Evolutionary conservation across 2,329 filamentous ascomycete genomes (phyloP), one percentile per base, ranked within the genome.

Genomic region (Neonectria hederae): DNA sequence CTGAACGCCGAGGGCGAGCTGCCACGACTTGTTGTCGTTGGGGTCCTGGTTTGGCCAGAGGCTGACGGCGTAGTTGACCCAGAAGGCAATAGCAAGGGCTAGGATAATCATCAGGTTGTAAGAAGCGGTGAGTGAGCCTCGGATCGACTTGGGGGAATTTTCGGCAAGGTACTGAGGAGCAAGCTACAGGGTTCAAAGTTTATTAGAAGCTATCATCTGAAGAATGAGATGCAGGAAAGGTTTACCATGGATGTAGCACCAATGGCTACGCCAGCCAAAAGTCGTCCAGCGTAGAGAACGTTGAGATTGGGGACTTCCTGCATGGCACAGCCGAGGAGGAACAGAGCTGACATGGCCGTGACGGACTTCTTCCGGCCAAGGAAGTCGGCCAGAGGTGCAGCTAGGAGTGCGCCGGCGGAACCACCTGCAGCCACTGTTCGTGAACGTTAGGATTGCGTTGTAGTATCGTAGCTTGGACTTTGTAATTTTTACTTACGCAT

Each of bases 1-100:
- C 30, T 66, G 67, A 38, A 69, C 49, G 26, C 66, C 68, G 22
- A 63, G 42, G 19, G 54, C 54, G 22, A 63, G n/a, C 35, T 59
- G 61, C 61, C 61, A 63, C 14, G 59, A 14, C 35, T 54, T 48
- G 42, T 59, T 24, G 5, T 51, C 13, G 9, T 54, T 28, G 0
- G 28, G 61, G 1, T 58, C 59, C 4, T 53, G 8, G 19, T 51
- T 42, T 1, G 49, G 32, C 55, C 61, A 63, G 2, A 22, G 21
- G 55, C 61, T 63, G 24, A 59, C 61, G 14, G 49, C 61, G 24
- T 63, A 63, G 43, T 63, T 59, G 55, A 63, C 35, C 59, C 54
- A 62, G 14, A 62, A 62, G 3, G 59, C 59, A 21, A 62, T 40
- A 6, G 59, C 59, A 8, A 62, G 40, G 9, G 59, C 59, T 14